Evolutionary conservation across 192 early-diverging fungal genomes (phyloP).

Genomic region (Dissophora ornata): DNA sequence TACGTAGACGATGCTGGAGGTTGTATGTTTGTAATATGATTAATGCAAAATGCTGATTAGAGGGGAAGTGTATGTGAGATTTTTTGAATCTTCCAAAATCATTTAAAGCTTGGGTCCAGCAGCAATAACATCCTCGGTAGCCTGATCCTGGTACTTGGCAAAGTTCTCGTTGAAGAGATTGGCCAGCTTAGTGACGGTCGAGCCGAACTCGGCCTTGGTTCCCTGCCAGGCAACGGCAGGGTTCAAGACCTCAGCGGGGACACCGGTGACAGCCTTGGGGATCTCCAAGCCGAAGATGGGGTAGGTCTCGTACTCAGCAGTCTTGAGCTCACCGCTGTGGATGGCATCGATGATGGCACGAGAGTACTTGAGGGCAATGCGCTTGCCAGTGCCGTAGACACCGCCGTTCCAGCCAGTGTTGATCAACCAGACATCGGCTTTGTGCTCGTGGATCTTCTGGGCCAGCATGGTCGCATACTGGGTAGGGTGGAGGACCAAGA

Average conservation of each 20-base stretch:
- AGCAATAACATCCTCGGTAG: constrained; percentile 73
- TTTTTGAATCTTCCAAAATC: background rate
- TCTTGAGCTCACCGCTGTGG: constrained; percentile 90
- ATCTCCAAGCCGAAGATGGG: constrained; percentile 91
- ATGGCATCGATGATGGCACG: constrained; percentile 98
- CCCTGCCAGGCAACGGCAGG: constrained; percentile 90
- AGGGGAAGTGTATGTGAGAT: background rate
- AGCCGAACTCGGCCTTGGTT: constrained; percentile 68
- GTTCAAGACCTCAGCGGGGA: constrained; percentile 89
- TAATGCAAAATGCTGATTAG: constrained; percentile 1
- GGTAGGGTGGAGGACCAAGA: constrained; percentile 95
- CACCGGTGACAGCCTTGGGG: constrained; percentile 83
- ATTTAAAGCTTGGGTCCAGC: constrained; percentile 72
- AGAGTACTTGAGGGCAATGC: constrained; percentile 96
- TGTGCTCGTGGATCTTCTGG: constrained; percentile 90
- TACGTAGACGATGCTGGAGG: too few relatives aligned
- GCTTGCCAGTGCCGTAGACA: constrained; percentile 91
- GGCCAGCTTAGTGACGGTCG: constrained; percentile 81
- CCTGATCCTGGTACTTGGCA: constrained; percentile 83
- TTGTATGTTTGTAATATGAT: background rate
- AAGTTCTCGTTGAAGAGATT: constrained; percentile 92
- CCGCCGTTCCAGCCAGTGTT: constrained; percentile 99
- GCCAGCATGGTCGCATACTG: constrained; percentile 98
- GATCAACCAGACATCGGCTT: constrained; percentile 93
- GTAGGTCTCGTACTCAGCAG: constrained; percentile 87